These are phyloP conservation scores for Hyparrhenia diplandra DNA, from an alignment of 176 grass and related monocot species.

Conservation along the genomic window DNA sequence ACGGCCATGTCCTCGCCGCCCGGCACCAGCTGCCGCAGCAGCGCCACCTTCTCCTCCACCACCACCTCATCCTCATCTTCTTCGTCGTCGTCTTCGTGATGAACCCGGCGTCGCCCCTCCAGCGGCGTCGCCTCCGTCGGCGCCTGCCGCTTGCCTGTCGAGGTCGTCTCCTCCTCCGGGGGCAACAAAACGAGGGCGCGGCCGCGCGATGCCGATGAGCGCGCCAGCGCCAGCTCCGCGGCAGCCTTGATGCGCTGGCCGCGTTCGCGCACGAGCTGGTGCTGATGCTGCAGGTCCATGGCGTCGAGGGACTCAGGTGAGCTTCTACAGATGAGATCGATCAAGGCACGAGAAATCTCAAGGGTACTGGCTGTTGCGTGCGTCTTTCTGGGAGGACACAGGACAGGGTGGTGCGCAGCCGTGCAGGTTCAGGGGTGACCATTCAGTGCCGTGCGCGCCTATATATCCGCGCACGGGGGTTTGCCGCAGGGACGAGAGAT, in stretches of 20 bases:
- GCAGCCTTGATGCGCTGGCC: conserved; percentile 61
- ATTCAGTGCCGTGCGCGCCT: not conserved
- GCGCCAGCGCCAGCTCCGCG: conserved; percentile 58
- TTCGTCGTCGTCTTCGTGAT: too few relatives aligned
- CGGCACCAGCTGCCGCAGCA: conserved; percentile 68
- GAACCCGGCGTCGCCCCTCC: not conserved
- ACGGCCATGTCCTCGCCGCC: conserved; percentile 56
- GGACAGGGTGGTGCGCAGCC: too few relatives aligned
- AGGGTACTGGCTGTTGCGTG: too few relatives aligned
- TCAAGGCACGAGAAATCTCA: not conserved
- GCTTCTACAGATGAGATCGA: not conserved
- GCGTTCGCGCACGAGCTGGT: conserved; percentile 46
- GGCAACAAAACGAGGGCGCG: too few relatives aligned
- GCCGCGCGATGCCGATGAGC: conserved; percentile 34
- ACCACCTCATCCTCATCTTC: conserved; percentile 22
- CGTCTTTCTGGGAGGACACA: too few relatives aligned
- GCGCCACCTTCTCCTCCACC: conserved; percentile 43
- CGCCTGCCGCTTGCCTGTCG: not conserved
- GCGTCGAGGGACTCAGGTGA: not conserved
- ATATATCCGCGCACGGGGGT: not conserved
- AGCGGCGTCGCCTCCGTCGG: not conserved
- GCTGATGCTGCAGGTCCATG: conserved; percentile 19
- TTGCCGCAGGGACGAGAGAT: not conserved
- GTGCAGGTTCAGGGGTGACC: not conserved
- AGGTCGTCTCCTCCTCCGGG: not conserved